A percentile compares a stretch with the other conserved stretches of the same genome.
Conservation (phyloP, 2,329 filamentous ascomycete genomes). For the Fusarium citri region DNA sequence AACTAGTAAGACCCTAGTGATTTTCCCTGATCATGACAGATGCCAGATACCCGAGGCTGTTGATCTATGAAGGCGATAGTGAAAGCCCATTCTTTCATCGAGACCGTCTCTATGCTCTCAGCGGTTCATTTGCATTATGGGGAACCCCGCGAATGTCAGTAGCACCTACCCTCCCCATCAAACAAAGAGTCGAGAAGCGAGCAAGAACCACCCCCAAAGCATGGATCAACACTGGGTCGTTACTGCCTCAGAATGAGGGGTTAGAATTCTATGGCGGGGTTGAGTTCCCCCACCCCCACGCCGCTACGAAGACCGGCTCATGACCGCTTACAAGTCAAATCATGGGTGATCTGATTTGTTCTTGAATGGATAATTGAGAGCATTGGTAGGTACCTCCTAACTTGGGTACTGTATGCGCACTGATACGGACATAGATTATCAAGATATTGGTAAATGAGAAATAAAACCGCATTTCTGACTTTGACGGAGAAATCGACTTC, state of each 20-base stretch:
- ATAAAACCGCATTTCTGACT: not conserved
- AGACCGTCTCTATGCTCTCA: not conserved
- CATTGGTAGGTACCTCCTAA: not conserved
- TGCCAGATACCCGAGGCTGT: not conserved
- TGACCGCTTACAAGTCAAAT: slow-evolving; percentile 17
- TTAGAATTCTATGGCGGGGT: slow-evolving; percentile 18
- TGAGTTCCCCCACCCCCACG: slow-evolving; percentile 30
- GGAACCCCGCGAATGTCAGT: not conserved
- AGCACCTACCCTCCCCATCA: not conserved
- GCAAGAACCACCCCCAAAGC: slow-evolving; percentile 32
- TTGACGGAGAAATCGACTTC: not conserved
- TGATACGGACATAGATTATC: not conserved
- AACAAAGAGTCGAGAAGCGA: not conserved
- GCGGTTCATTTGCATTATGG: not conserved
- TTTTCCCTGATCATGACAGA: slow-evolving; percentile 13
- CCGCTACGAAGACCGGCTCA: slow-evolving; percentile 14
- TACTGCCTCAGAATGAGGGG: slow-evolving; percentile 18
- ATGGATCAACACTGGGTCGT: slow-evolving; percentile 1
- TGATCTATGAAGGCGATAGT: not conserved
- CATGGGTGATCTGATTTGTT: slow-evolving; percentile 6
- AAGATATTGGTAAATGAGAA: not conserved
- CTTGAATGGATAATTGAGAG: too few relatives aligned
- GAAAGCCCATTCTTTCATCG: not conserved
- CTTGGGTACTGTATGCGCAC: not conserved
- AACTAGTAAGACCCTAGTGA: not conserved